Evolutionary conservation across 1,139 yeast species (phyloP).

Genomic region (Debaryomyces coudertii): DNA sequence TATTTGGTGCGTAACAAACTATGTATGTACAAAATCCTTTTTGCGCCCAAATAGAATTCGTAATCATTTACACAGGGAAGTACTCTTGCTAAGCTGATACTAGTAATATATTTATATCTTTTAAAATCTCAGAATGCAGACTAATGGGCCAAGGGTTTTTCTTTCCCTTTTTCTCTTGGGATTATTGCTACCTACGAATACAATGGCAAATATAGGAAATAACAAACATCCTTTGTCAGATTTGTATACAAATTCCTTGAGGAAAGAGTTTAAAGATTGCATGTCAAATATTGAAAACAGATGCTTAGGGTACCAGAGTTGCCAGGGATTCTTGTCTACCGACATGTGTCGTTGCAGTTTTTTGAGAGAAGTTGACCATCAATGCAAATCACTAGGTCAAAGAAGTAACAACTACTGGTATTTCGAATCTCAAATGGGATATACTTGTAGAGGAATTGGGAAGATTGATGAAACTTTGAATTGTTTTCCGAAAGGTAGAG

Average conservation of each 20-base stretch:
- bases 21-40: constrained; percentile 10
- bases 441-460: neutral
- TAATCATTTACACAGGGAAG: neutral
- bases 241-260: constrained; percentile 7
- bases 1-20: constrained; percentile 4
- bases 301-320: constrained; percentile 4
- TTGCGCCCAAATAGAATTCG: constrained; percentile 8
- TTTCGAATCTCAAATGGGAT: constrained; percentile 7
- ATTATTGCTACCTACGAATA: neutral
- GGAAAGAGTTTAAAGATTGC: constrained; percentile 11
- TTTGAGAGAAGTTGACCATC: constrained; percentile 9
- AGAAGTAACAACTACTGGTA: constrained; percentile 11
- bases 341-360: constrained; percentile 9
- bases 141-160: neutral
- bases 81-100: neutral
- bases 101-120: neutral
- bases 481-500: neutral
- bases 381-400: constrained; percentile 7
- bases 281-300: constrained; percentile 10
- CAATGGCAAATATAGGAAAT: neutral
- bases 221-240: constrained; percentile 8
- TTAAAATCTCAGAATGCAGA: neutral
- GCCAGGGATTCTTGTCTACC: constrained; percentile 6
- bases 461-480: neutral
- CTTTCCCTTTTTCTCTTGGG: neutral